These are phyloP conservation scores for Erysimum cheiranthoides DNA, from an alignment of 345 rosid genomes.

Conservation along the genomic window DNA sequence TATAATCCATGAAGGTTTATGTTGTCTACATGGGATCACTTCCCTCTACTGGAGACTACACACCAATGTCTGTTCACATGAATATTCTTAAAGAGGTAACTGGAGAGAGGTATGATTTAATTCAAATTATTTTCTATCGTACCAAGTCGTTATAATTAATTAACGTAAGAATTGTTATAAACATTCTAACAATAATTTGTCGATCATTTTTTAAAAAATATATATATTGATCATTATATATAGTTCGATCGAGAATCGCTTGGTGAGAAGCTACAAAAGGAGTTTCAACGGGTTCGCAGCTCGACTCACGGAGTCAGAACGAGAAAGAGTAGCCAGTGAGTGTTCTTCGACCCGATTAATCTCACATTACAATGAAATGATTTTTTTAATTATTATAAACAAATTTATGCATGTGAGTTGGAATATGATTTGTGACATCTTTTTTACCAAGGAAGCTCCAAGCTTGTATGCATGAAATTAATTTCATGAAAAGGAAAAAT, in stretches of 20 bases:
- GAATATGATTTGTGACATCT: background rate
- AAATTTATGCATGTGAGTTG: background rate
- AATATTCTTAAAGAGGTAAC: constrained; percentile 37
- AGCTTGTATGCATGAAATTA: background rate
- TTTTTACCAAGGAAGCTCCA: background rate
- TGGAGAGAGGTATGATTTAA: constrained; percentile 21
- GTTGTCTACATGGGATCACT: constrained; percentile 30
- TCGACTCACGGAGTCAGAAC: constrained; percentile 50
- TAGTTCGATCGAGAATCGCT: constrained; percentile 34
- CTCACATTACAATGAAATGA: background rate
- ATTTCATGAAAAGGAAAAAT: background rate
- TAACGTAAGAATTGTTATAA: background rate
- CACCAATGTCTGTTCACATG: constrained; percentile 33
- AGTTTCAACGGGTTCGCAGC: constrained; percentile 69
- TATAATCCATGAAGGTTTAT: constrained; percentile 7
- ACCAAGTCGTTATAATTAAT: background rate
- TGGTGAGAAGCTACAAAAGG: constrained; percentile 52
- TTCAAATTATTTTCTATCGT: background rate
- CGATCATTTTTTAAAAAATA: too few relatives aligned
- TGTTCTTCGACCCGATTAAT: background rate
- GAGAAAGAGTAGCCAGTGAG: constrained; percentile 49
- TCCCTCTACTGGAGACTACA: constrained; percentile 22
- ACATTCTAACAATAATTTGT: background rate
- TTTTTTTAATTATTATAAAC: background rate
- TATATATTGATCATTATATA: too few relatives aligned